Evolutionary conservation across 208 protist genomes (phyloP), one percentile per base, ranked within the genome.

Genomic region (Naegleria lovaniensis): DNA sequence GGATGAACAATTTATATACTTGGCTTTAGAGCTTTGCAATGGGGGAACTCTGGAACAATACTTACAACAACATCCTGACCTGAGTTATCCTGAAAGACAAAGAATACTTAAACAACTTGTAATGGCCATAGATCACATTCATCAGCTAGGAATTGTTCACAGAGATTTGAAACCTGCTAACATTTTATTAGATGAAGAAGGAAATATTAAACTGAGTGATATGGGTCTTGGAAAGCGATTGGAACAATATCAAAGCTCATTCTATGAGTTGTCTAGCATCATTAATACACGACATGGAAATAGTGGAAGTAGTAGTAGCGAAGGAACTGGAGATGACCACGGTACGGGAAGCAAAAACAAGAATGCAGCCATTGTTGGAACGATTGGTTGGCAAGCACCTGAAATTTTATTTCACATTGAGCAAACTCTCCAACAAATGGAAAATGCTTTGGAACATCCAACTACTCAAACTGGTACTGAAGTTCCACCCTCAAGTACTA

Each of bases 141-240:
- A 94, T 52, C 59, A 36, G 16, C 33, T 94, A 9, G 92, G 93
- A 51, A 93, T 94, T 36, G 52, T 93, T 1, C 93, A 94, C 40
- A 25, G 93, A 33, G 93, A 94, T 58, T 76, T 94, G 39, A 94
- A 94, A 55, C 93, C 93, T 36, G 36, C 87, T 4, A 94, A 94
- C 51, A 92, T 94, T 43, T 85, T 94, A 22, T 19, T 94, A 25
- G 52, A 92, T 76, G 25, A 40, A 7, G 83, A 93, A 29, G 89
- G 90, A 40, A 33, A 89, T 7, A 29, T 89, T 25, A 93, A 93
- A 43, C 93, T 94, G 38, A 93, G 91, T 15, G 93, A 94, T 83
- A 94, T 94, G 93, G 93, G 93, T 29, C 51, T 94, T 5, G 92
- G 87, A 25, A 94, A 94, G 40, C 19, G 52, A 41, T 59, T 94